Percentiles rank a stretch among this genome's conserved stretches.
phyloP scores from a whole-genome alignment of 345 rosid genomes.

The Limnanthes douglasii region DNA sequence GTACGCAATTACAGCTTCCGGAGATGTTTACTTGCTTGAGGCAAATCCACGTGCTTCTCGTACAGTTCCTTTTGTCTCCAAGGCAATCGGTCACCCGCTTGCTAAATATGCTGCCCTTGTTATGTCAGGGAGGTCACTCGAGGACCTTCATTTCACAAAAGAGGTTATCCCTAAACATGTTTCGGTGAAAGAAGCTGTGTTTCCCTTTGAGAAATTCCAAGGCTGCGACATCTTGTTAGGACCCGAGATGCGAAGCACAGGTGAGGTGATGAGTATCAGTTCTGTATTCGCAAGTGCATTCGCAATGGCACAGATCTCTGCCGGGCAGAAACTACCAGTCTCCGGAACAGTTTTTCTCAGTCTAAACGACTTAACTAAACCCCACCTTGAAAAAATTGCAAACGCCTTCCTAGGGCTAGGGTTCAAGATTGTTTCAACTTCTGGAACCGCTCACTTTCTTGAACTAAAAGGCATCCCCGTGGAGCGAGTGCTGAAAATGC shows the following conservation, averaged over 20 bases:
- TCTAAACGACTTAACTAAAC: slow-evolving; percentile 76
- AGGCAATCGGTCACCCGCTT: slow-evolving; percentile 89
- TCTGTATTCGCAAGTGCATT: slow-evolving; percentile 46
- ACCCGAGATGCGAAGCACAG: slow-evolving; percentile 96
- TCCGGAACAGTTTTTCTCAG: slow-evolving; percentile 87
- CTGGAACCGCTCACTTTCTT: slow-evolving; percentile 85
- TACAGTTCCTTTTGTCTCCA: slow-evolving; percentile 95
- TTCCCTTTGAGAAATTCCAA: slow-evolving; percentile 88
- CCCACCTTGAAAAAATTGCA: slow-evolving; percentile 67
- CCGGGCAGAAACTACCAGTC: slow-evolving; percentile 83
- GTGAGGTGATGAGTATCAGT: slow-evolving; percentile 95
- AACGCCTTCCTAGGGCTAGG: slow-evolving; percentile 59
- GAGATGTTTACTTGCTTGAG: slow-evolving; percentile 86
- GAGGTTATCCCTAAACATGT: slow-evolving; percentile 79
- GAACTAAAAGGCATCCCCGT: slow-evolving; percentile 57
- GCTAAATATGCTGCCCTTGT: slow-evolving; percentile 91
- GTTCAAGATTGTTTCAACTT: slow-evolving; percentile 64
- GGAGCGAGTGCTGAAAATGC: slow-evolving; percentile 81
- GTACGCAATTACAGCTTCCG: slow-evolving; percentile 67
- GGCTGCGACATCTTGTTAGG: slow-evolving; percentile 93
- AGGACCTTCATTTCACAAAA: slow-evolving; percentile 47
- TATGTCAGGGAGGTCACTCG: slow-evolving; percentile 77
- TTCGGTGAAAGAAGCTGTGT: slow-evolving; percentile 91
- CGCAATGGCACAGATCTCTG: slow-evolving; percentile 91
- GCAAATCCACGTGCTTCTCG: slow-evolving; percentile 98